A percentile compares a stretch with the other conserved stretches of the same genome.
These are phyloP conservation scores for Periconia sp. DNA, from an alignment of 2,329 filamentous ascomycete genomes.

Conservation along the genomic window DNA sequence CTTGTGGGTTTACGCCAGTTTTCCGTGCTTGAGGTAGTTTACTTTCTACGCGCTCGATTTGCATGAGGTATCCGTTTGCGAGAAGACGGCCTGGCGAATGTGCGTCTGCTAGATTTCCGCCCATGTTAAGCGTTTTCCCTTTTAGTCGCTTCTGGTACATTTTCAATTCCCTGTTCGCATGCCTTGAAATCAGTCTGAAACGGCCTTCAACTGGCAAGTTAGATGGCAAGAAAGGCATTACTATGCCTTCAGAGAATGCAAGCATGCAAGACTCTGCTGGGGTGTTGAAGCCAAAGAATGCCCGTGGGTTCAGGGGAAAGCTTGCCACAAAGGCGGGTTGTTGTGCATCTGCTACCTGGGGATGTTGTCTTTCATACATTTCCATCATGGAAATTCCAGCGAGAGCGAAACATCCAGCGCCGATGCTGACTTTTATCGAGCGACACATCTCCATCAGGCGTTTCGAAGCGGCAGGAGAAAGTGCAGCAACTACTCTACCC, in stretches of 20 bases:
- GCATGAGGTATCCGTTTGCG: slow-evolving; percentile 51
- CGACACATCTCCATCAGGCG: slow-evolving; percentile 49
- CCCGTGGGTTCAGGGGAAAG: slow-evolving; percentile 55
- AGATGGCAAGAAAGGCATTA: slow-evolving; percentile 50
- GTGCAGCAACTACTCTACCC: slow-evolving; percentile 34
- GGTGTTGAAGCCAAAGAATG: slow-evolving; percentile 48
- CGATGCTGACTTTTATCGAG: slow-evolving; percentile 46
- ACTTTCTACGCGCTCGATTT: slow-evolving; percentile 45
- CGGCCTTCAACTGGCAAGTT: slow-evolving; percentile 43
- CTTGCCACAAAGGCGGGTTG: slow-evolving; percentile 51
- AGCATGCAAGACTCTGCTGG: slow-evolving; percentile 54
- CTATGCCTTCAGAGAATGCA: slow-evolving; percentile 54
- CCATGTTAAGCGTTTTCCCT: slow-evolving; percentile 31
- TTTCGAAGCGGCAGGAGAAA: slow-evolving; percentile 40
- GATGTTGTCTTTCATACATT: slow-evolving; percentile 44
- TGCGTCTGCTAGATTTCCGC: no score
- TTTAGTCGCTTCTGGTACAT: slow-evolving; percentile 53
- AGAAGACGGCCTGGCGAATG: slow-evolving; percentile 49
- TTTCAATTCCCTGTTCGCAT: slow-evolving; percentile 51
- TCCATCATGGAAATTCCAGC: slow-evolving; percentile 56
- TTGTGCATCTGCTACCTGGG: slow-evolving; percentile 29
- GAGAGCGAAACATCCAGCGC: slow-evolving; percentile 55
- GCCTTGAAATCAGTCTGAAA: slow-evolving; percentile 46
- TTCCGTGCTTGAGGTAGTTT: slow-evolving; percentile 41
- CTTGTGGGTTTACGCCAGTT: slow-evolving; percentile 44